These are phyloP conservation scores for Cryptomeria japonica DNA, from an alignment of 75 land plant genomes.

Conservation along the genomic window DNA sequence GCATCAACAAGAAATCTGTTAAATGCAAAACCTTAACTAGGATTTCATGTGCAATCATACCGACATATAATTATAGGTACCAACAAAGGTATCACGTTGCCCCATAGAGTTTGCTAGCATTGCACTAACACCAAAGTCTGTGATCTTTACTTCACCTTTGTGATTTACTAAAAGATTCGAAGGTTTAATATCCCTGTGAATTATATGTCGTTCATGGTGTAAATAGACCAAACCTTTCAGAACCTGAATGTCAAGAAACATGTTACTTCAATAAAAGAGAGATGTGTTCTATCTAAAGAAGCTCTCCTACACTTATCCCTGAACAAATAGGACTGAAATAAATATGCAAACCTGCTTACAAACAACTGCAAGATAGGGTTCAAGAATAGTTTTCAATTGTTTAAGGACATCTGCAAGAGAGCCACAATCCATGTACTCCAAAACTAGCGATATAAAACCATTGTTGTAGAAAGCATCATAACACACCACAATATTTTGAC, in stretches of 20 bases:
- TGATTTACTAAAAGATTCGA: slow-evolving; percentile 91
- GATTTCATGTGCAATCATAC: slow-evolving; percentile 41
- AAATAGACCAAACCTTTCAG: slow-evolving; percentile 81
- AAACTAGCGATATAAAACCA: slow-evolving; percentile 83
- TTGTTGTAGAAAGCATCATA: slow-evolving; percentile 88
- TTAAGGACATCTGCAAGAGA: slow-evolving; percentile 88
- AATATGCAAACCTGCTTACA: slow-evolving; percentile 71
- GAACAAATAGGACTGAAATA: not conserved
- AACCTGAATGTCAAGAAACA: slow-evolving; percentile 52
- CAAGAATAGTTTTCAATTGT: slow-evolving; percentile 67
- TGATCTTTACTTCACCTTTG: slow-evolving; percentile 96
- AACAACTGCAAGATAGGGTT: slow-evolving; percentile 84
- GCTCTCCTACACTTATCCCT: not conserved
- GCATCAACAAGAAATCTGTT: not conserved
- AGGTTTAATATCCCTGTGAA: slow-evolving; percentile 95
- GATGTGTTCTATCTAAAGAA: not conserved
- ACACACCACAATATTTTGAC: slow-evolving; percentile 82
- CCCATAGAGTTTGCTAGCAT: slow-evolving; percentile 76
- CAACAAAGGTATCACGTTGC: slow-evolving; percentile 88
- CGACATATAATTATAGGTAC: slow-evolving; percentile 94
- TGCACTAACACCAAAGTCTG: slow-evolving; percentile 98
- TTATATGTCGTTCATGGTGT: slow-evolving; percentile 84
- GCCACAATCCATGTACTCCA: slow-evolving; percentile 99
- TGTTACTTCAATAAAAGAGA: not conserved
- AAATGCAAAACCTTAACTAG: not conserved